Percentiles rank a stretch among this genome's conserved stretches.
phyloP scores from a whole-genome alignment of 495 filamentous ascomycete genomes.

The Daldinia vernicosa region DNA sequence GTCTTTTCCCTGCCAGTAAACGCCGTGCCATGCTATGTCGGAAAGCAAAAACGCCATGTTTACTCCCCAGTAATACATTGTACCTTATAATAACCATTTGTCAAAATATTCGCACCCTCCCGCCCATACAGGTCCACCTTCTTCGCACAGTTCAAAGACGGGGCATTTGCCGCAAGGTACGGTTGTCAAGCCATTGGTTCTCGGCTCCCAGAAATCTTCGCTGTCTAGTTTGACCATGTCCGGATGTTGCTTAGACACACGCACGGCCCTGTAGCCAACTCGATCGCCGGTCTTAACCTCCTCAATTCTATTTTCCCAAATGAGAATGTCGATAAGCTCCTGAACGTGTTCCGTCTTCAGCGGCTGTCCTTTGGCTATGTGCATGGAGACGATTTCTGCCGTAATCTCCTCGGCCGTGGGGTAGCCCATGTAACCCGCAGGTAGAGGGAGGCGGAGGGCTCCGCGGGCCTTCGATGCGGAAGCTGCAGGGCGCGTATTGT shows the following conservation, averaged over 20 bases:
- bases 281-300: slow-evolving; percentile 55
- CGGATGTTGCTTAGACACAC: slow-evolving; percentile 52
- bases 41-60: background rate
- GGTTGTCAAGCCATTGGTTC: slow-evolving; percentile 75
- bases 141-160: slow-evolving; percentile 90
- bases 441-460: slow-evolving; percentile 67
- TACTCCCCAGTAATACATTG: background rate
- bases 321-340: slow-evolving; percentile 83
- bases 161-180: slow-evolving; percentile 92
- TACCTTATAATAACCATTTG: slow-evolving; percentile 70
- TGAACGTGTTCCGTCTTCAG: slow-evolving; percentile 76
- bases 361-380: slow-evolving; percentile 69
- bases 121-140: slow-evolving; percentile 87
- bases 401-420: slow-evolving; percentile 79
- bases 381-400: slow-evolving; percentile 69
- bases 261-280: slow-evolving; percentile 59
- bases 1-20: slow-evolving; percentile 13
- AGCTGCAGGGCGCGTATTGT: slow-evolving; percentile 19
- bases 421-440: slow-evolving; percentile 74
- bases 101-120: slow-evolving; percentile 91
- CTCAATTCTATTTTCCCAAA: slow-evolving; percentile 82
- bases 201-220: slow-evolving; percentile 58
- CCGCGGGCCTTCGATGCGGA: slow-evolving; percentile 53
- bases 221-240: slow-evolving; percentile 47
- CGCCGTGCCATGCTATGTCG: slow-evolving; percentile 31